phyloP scores from a whole-genome alignment of 768 basidiomycete genomes.

The Leccinum boreale region DNA sequence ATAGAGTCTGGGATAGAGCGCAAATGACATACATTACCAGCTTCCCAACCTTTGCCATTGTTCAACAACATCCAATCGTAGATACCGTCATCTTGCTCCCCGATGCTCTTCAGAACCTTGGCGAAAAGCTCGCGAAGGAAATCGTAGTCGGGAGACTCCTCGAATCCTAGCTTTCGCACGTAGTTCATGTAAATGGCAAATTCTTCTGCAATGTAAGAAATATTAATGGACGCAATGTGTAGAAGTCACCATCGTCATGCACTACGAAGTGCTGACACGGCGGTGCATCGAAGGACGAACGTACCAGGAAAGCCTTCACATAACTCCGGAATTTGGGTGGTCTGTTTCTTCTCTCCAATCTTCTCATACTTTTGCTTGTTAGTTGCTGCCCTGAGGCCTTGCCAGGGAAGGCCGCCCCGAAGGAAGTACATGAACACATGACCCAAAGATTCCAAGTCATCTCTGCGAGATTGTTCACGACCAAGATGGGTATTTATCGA shows the following conservation, averaged over 20 bases:
- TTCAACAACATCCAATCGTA: conserved; percentile 98
- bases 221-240: not conserved
- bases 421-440: conserved; percentile 99
- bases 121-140: conserved; percentile 93
- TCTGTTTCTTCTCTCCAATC: conserved; percentile 99
- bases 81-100: conserved; percentile 86
- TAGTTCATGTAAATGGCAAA: conserved; percentile 99
- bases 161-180: conserved; percentile 96
- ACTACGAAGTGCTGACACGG: not conserved
- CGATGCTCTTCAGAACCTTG: conserved; percentile 84
- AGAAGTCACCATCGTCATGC: not conserved
- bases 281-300: conserved; percentile 9
- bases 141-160: conserved; percentile 97
- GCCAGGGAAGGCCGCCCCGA: conserved; percentile 95
- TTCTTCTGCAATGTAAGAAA: conserved; percentile 54
- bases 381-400: conserved; percentile 94
- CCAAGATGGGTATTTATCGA: conserved; percentile 99
- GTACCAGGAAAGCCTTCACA: conserved; percentile 95
- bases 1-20: not conserved
- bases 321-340: conserved; percentile 84
- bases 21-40: conserved; percentile 60
- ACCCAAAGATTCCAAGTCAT: conserved; percentile 94
- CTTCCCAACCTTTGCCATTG: conserved; percentile 95
- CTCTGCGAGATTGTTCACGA: conserved; percentile 89
- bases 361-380: conserved; percentile 99